Base-by-base conservation (phyloP, 2,329 filamentous ascomycete species). In the Ophiosphaerella korrae region DNA sequence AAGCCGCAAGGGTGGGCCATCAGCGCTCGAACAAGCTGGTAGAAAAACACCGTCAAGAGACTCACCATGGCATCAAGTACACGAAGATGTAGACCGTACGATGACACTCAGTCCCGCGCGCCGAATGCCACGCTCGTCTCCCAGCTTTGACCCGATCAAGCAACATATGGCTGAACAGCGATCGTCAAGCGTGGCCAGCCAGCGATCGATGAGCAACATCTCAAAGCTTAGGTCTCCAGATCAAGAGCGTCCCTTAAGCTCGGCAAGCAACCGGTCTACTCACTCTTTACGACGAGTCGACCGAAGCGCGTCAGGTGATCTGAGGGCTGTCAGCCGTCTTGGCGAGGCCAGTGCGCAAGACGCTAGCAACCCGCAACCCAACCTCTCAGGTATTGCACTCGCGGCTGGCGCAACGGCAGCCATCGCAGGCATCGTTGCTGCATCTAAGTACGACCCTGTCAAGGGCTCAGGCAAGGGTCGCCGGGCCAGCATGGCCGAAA, bases 391-490 rank as follows among this genome's bases (percentile, higher is more conserved):
- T 60, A 56, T 70, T 53, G 63, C 64, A 48, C 63, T 70, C 50
- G 67, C 67, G 60, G 66, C 65, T 57, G 69, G 68, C 62, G 66
- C 67, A 55, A 68, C 66, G 54, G 65, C 68, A 66, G 66, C 66
- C 62, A 72, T 74, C 65, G 68, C 75, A 53, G 75, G 74, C 53
- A 74, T 76, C 58, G 77, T 77, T 53, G 76, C 74, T 66, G 83
- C 81, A 67, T 82, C 81, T 63, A 81, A 77, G 64, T 84, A 85
- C 78, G 88, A 88, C 72, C 89, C 90, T 67, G 82, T 91, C 76
- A 89, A 88, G 75, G 92, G 93, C 79, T 90, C 92, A 82, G 89
- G 90, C 79, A 92, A 91, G 78, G 87, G 85, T 77, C 89, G 90
- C 74, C 89, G 90, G 73, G 79, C 88, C 60, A 73, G 68, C 78